phyloP scores from a whole-genome alignment of 768 basidiomycete genomes.

The Coprinopsis marcescibilis region DNA sequence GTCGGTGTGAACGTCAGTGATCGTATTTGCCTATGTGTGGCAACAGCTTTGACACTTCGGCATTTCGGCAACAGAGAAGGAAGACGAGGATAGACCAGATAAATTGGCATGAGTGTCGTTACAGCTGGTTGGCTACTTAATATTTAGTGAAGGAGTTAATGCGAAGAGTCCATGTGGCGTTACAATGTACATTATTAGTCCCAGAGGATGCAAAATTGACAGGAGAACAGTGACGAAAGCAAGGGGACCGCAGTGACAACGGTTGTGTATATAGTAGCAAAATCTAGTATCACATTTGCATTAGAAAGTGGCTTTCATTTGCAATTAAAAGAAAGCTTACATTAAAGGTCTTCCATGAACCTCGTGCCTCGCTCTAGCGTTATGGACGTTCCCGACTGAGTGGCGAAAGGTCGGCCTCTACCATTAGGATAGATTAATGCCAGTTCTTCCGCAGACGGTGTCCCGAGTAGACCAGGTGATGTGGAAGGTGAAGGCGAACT shows the following conservation, averaged over 20 bases:
- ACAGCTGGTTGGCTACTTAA: too few relatives aligned
- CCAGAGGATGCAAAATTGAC: conserved; percentile 13
- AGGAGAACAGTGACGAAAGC: too few relatives aligned
- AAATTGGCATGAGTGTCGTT: too few relatives aligned
- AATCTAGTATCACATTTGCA: too few relatives aligned
- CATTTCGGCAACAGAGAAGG: too few relatives aligned
- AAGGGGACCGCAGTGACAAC: too few relatives aligned
- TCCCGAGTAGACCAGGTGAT: neutral
- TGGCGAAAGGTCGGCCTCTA: conserved; percentile 6
- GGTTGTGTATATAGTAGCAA: too few relatives aligned
- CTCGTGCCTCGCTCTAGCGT: conserved; percentile 7
- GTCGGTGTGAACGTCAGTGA: conserved; percentile 18
- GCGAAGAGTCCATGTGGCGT: too few relatives aligned
- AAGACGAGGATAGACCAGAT: too few relatives aligned
- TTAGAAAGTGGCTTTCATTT: neutral
- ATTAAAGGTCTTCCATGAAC: conserved; percentile 9
- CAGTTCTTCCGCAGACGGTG: neutral
- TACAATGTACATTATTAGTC: too few relatives aligned
- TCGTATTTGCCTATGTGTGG: conserved; percentile 1
- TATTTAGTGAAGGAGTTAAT: conserved; percentile 23
- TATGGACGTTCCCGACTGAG: conserved; percentile 9
- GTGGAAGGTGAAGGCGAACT: neutral
- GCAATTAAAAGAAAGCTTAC: neutral
- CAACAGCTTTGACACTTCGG: neutral
- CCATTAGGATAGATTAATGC: conserved; percentile 7